Percentiles rank a stretch among this genome's conserved stretches.
phyloP scores from a whole-genome alignment of 2,329 filamentous ascomycete genomes.

The Hypoxylon sp. region DNA sequence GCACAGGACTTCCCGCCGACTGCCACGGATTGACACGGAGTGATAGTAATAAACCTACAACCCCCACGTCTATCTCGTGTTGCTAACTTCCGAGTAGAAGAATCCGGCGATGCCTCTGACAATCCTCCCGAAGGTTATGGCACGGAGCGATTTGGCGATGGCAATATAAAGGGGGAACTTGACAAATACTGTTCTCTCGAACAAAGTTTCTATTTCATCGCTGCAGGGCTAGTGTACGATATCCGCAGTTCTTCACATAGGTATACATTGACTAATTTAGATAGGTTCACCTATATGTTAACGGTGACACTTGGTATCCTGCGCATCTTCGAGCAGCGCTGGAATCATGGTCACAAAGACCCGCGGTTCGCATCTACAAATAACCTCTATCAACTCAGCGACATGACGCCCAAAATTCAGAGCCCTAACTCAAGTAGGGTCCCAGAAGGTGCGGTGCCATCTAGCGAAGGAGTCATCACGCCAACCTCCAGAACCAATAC shows the following conservation, averaged over 20 bases:
- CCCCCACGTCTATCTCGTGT: neutral
- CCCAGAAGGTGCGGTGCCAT: neutral
- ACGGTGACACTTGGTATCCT: conserved; percentile 52
- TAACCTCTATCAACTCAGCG: conserved; percentile 33
- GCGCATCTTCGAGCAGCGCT: conserved; percentile 53
- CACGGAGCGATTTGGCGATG: conserved; percentile 55
- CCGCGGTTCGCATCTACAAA: conserved; percentile 47
- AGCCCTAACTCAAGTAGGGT: conserved; percentile 20
- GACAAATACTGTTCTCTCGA: conserved; percentile 51
- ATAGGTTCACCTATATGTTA: conserved; percentile 52
- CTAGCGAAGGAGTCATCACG: conserved; percentile 32
- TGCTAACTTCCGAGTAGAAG: conserved; percentile 25
- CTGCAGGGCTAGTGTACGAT: conserved; percentile 53
- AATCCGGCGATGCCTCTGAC: conserved; percentile 32
- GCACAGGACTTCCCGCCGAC: conserved; percentile 54
- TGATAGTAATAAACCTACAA: conserved; percentile 41
- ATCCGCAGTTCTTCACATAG: neutral
- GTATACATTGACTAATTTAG: conserved; percentile 25
- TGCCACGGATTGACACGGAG: conserved; percentile 54
- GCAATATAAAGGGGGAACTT: conserved; percentile 41
- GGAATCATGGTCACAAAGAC: conserved; percentile 49
- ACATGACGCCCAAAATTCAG: conserved; percentile 23
- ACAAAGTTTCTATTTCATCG: conserved; percentile 54
- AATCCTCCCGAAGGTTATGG: conserved; percentile 46
- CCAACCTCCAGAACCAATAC: conserved; percentile 19